Percentiles rank a stretch among this genome's conserved stretches.
phyloP scores from a whole-genome alignment of 345 rosid genomes.

The Arabis hirsuta region DNA sequence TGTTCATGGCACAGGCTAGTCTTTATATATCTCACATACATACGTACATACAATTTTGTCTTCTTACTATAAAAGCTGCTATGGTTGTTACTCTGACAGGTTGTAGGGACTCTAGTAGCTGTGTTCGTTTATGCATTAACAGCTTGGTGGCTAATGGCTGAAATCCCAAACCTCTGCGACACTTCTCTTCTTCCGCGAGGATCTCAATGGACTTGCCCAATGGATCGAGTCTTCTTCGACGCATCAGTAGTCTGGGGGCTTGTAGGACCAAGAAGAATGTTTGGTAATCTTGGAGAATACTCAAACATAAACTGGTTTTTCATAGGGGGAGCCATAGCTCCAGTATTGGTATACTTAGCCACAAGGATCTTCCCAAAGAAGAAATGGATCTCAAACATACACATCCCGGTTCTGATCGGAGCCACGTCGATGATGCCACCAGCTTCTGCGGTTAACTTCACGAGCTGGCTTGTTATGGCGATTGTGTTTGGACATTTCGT shows the following conservation, averaged over 20 bases:
- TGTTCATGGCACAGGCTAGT: slow-evolving; percentile 64
- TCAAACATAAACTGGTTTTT: slow-evolving; percentile 75
- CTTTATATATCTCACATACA: neutral
- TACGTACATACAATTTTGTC: neutral
- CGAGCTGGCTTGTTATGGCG: slow-evolving; percentile 70
- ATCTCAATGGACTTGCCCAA: slow-evolving; percentile 84
- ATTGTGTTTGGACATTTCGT: slow-evolving; percentile 65
- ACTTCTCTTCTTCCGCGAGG: slow-evolving; percentile 52
- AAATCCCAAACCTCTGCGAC: slow-evolving; percentile 71
- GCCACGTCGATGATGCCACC: slow-evolving; percentile 81
- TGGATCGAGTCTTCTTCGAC: slow-evolving; percentile 68
- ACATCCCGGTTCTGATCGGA: slow-evolving; percentile 76
- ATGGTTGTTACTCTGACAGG: slow-evolving; percentile 44
- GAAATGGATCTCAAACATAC: slow-evolving; percentile 65
- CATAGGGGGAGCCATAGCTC: slow-evolving; percentile 70
- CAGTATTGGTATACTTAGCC: slow-evolving; percentile 65
- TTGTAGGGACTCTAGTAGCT: slow-evolving; percentile 66
- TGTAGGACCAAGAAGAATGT: slow-evolving; percentile 78
- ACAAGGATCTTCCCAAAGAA: slow-evolving; percentile 60
- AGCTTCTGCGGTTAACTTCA: slow-evolving; percentile 79
- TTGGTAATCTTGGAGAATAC: slow-evolving; percentile 76
- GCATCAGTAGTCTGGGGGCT: slow-evolving; percentile 93
- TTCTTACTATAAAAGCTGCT: neutral
- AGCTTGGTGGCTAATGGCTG: slow-evolving; percentile 89
- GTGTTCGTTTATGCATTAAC: slow-evolving; percentile 56